A percentile compares a stretch with the other conserved stretches of the same genome.
Conservation (phyloP, 169 alveolate genomes). For the Plasmodium adleri region DNA sequence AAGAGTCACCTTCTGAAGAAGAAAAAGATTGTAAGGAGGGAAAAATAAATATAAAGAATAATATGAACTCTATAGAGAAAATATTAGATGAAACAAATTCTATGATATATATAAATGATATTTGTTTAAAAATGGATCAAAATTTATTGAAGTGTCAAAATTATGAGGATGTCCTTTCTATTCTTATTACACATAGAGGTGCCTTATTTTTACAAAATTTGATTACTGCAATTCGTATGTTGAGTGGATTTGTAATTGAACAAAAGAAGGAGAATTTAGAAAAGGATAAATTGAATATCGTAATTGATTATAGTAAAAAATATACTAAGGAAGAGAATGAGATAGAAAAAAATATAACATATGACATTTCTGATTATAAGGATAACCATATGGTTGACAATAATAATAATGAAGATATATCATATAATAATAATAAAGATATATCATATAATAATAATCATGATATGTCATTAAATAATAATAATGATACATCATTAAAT, state of each 20-base stretch:
- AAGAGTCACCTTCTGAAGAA: not conserved
- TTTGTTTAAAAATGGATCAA: constrained; percentile 85
- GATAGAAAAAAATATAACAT: not conserved
- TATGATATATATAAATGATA: constrained; percentile 79
- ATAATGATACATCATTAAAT: not conserved
- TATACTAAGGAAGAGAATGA: not conserved
- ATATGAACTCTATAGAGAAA: constrained; percentile 45
- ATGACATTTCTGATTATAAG: not conserved
- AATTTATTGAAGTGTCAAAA: constrained; percentile 77
- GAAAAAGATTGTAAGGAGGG: not conserved
- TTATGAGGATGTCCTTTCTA: constrained; percentile 80
- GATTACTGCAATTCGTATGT: constrained; percentile 82
- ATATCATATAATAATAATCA: too few species aligned
- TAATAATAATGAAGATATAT: not conserved
- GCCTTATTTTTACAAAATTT: constrained; percentile 85
- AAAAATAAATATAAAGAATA: not conserved
- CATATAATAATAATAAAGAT: not conserved
- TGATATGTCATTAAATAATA: not conserved
- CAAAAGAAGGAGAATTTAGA: constrained; percentile 36
- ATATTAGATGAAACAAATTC: constrained; percentile 72
- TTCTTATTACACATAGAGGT: constrained; percentile 86
- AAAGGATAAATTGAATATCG: constrained; percentile 77
- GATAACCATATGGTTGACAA: not conserved
- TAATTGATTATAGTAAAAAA: constrained; percentile 38
- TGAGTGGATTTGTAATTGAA: constrained; percentile 80